Evolutionary conservation across 2,329 filamentous ascomycete species (phyloP).

Genomic region (Fusarium pseudocircinatum): DNA sequence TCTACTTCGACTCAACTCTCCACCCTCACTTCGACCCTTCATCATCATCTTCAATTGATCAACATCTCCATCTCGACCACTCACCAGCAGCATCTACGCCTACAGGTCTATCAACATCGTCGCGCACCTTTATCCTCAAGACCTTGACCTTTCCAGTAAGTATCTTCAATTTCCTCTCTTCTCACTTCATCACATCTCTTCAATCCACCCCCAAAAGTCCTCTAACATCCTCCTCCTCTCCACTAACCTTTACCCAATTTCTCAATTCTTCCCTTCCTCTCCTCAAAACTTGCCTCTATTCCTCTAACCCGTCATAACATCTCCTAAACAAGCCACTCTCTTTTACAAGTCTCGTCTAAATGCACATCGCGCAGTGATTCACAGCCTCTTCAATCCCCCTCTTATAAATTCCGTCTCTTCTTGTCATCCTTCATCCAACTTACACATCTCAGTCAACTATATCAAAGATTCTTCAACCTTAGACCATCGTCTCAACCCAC

Average conservation of each 20-base stretch:
- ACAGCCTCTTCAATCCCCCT: not conserved
- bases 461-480: not conserved
- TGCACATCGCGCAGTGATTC: not conserved
- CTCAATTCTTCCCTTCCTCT: not conserved
- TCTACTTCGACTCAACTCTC: too few relatives aligned
- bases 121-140: accelerated
- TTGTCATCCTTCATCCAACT: not conserved
- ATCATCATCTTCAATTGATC: not conserved
- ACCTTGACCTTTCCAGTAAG: not conserved
- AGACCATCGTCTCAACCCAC: not conserved
- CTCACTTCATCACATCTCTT: not conserved
- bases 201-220: not conserved
- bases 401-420: not conserved
- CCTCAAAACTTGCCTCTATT: not conserved
- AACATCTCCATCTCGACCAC: not conserved
- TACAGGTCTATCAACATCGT: not conserved
- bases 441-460: not conserved
- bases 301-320: not conserved
- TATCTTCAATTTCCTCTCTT: not conserved
- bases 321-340: not conserved
- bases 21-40: too few relatives aligned
- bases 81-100: not conserved
- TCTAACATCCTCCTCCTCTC: not conserved
- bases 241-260: not conserved
- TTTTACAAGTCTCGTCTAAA: not conserved